Base-by-base conservation (phyloP, 352 stramenopile genomes). In the Globisporangium alternatum region DNA sequence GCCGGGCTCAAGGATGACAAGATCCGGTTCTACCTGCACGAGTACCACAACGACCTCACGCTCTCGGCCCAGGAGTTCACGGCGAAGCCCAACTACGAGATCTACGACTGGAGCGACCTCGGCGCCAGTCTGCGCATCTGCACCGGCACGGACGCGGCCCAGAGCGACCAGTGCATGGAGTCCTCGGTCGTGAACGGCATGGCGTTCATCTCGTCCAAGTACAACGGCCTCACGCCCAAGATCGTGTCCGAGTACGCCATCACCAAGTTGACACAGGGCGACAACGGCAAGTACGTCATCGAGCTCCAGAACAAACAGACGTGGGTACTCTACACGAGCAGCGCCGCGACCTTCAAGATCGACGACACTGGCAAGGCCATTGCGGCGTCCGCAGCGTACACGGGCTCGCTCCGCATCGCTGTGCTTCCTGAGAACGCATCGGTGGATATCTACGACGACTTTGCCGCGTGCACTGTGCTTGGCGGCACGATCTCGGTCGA, bases 271-370 rank as follows among this genome's bases (percentile, higher is more conserved):
- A 72, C 83, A 30, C 54, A 71, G 49, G 47, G 78, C 33, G 57
- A 61, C 6, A 59, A 75, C 8, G 76, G 74, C 58, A 91, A 90
- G 67, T 87, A 86, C 41, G 60, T 85, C 22, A 60, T 90, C 13
- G 57, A 84, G 47, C 65, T 91, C 35, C 75, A 76, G 67, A 93
- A 90, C 69, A 83, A 71, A 17, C 81, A 90, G 64, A 88, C 72
- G 35, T 93, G 85, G 85, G 78, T 93, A n/a, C 55, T 93, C 37
- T 93, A 88, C 60, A 62, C 80, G 1, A 85, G 72, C 35, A 69
- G 77, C 48, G 67, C 72, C 25, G 75, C 55, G 31, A 78, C 65
- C 5, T 76, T 88, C 53, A 83, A 68, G 2, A 60, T 80, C 19
- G 79, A 89, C 31, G 70, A 60, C 30, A 68, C 67, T 19, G 57